A percentile compares a stretch with the other conserved stretches of the same genome.
Evolutionary conservation across 192 early-diverging fungal genomes (phyloP).

Genomic region (Chytriomyces sp.): DNA sequence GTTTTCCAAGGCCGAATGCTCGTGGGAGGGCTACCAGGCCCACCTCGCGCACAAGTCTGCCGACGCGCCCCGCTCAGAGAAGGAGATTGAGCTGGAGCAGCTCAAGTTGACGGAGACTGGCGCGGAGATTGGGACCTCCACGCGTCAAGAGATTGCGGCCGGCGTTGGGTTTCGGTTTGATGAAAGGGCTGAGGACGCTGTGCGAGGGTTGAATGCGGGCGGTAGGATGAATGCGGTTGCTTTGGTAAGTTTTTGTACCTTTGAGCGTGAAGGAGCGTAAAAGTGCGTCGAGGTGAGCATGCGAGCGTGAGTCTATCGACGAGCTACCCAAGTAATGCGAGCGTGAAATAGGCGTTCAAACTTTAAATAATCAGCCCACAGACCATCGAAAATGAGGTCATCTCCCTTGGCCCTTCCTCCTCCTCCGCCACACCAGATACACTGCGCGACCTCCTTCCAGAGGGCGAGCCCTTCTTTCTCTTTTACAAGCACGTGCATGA

Average conservation of each 20-base stretch:
- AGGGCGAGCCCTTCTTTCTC: conserved; percentile 72
- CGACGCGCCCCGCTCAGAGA: conserved; percentile 79
- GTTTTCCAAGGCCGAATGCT: conserved; percentile 59
- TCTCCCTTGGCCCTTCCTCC: conserved; percentile 41
- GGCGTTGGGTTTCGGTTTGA: conserved; percentile 62
- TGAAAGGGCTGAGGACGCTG: conserved; percentile 60
- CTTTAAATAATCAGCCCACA: too few species aligned
- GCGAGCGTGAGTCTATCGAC: too few species aligned
- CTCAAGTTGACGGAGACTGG: conserved; percentile 58
- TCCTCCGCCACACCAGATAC: conserved; percentile 48
- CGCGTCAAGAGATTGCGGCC: conserved; percentile 67
- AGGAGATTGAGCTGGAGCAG: conserved; percentile 76
- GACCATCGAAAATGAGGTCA: too few species aligned
- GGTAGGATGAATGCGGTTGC: conserved; percentile 57
- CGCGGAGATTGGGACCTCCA: conserved; percentile 55
- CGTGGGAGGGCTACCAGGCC: conserved; percentile 64
- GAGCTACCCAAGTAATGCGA: too few species aligned
- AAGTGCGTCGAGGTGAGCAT: too few species aligned
- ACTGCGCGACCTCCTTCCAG: conserved; percentile 36
- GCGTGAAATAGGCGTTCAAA: too few species aligned
- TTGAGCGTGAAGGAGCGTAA: too few species aligned
- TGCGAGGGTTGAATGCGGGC: conserved; percentile 52
- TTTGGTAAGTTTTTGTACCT: conserved; percentile 22
- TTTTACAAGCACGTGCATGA: conserved; percentile 60
- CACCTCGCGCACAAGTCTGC: conserved; percentile 65